Evolutionary conservation across 208 protist species (phyloP).

Genomic region (Herpetomonas tarakana): DNA sequence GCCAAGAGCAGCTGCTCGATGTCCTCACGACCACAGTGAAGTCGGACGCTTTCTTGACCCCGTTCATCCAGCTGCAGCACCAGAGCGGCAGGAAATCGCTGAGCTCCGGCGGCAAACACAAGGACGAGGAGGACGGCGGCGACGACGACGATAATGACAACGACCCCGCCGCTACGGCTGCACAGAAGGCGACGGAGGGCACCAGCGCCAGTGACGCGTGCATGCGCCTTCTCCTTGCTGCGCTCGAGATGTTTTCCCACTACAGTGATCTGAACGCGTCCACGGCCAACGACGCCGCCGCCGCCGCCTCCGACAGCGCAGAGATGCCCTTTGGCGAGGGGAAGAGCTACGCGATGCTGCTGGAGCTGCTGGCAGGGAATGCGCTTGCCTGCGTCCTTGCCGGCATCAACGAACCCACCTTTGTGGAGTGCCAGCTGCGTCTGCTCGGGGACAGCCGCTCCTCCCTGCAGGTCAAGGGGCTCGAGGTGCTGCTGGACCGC

Average conservation of each 20-base stretch:
- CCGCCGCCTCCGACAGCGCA: conserved; percentile 1
- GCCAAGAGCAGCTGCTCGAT: conserved; percentile 78
- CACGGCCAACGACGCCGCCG: conserved; percentile 32
- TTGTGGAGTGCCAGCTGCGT: conserved; percentile 74
- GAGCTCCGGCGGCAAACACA: conserved; percentile 8
- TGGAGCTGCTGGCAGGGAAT: conserved; percentile 86
- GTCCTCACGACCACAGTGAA: conserved; percentile 81
- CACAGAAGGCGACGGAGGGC: conserved; percentile 29
- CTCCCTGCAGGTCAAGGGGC: conserved; percentile 66
- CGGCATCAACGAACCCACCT: conserved; percentile 88
- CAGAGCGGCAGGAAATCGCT: conserved; percentile 13
- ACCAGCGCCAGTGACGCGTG: conserved; percentile 51
- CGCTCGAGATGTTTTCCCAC: conserved; percentile 78
- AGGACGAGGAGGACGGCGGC: conserved; percentile 4
- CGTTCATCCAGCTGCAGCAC: conserved; percentile 84
- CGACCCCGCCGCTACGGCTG: conserved; percentile 12
- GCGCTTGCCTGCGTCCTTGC: conserved; percentile 88
- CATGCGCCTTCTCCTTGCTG: conserved; percentile 68
- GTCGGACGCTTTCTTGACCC: conserved; percentile 74
- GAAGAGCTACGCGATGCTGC: conserved; percentile 76
- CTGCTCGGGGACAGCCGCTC: conserved; percentile 58
- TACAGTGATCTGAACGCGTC: conserved; percentile 66
- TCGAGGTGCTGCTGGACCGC: conserved; percentile 87
- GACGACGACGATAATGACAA: conserved; percentile 19
- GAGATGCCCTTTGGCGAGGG: conserved; percentile 32